These are phyloP conservation scores for Thuidium tamariscinum DNA, from an alignment of 225 moss, liverwort and hornwort species.

Conservation along the genomic window DNA sequence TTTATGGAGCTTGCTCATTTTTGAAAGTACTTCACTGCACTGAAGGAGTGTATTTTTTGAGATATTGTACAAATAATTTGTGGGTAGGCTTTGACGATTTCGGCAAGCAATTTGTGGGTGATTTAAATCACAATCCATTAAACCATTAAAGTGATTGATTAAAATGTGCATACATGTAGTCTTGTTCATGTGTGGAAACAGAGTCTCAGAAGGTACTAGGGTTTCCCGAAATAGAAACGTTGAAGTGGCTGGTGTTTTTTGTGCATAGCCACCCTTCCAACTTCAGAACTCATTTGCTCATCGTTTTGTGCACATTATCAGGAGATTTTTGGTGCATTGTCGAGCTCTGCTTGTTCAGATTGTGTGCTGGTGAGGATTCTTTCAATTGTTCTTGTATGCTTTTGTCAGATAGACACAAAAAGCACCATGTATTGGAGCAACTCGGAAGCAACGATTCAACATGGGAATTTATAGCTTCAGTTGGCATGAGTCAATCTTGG, in stretches of 20 bases:
- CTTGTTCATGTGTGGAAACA: neutral
- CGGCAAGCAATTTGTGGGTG: neutral
- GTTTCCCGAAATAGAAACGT: fast-evolving
- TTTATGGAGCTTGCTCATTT: neutral
- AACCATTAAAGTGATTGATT: neutral
- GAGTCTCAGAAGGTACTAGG: neutral
- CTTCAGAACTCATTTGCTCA: neutral
- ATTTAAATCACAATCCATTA: neutral
- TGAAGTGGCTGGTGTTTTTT: neutral
- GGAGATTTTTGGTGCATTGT: too few species aligned
- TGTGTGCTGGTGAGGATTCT: neutral
- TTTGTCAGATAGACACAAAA: fast-evolving
- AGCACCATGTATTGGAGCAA: neutral
- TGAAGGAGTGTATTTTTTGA: neutral
- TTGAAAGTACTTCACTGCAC: too few species aligned
- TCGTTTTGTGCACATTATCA: neutral
- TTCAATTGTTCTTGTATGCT: neutral
- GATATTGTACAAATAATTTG: neutral
- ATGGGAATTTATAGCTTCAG: fast-evolving
- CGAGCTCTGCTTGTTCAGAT: neutral
- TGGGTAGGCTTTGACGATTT: neutral
- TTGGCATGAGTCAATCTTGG: too few species aligned
- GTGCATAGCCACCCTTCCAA: too few species aligned
- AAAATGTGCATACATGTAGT: neutral
- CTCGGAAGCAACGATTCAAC: fast-evolving